Evolutionary conservation across 2,329 filamentous ascomycete genomes (phyloP).

Genomic region (Neofusicoccum kwambonambiense): DNA sequence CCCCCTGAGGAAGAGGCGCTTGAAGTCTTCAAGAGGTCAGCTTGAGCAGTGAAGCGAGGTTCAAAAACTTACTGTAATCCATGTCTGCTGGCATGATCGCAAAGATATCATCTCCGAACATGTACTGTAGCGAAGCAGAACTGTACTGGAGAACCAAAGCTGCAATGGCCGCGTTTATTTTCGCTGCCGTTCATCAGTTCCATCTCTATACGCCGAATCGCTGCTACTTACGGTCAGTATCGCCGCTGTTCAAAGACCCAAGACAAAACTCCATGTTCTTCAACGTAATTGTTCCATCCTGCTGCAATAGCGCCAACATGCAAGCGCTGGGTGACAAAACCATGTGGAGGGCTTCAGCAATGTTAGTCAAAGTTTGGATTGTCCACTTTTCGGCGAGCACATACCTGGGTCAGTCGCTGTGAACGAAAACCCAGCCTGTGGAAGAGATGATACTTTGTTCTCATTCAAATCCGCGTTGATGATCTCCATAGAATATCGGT

Average conservation of each 20-base stretch:
- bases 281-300: conserved; percentile 44
- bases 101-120: conserved; percentile 51
- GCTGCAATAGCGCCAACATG: conserved; percentile 44
- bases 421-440: conserved; percentile 77
- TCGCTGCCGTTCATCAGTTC: neutral
- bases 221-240: conserved; percentile 20
- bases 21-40: conserved; percentile 25
- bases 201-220: no score
- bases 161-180: conserved; percentile 36
- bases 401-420: conserved; percentile 63
- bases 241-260: conserved; percentile 24
- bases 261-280: conserved; percentile 43
- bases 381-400: conserved; percentile 24
- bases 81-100: conserved; percentile 37
- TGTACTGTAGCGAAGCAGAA: conserved; percentile 44
- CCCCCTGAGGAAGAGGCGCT: conserved; percentile 59
- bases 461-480: conserved; percentile 64
- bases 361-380: neutral
- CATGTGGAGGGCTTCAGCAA: conserved; percentile 35
- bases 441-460: conserved; percentile 65
- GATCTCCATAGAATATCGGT: conserved; percentile 69
- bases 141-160: conserved; percentile 44
- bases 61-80: conserved; percentile 18
- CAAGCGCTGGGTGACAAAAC: conserved; percentile 50
- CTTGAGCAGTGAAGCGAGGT: no score